Base-by-base conservation (phyloP, 345 rosid genomes). In the Acer campestre region DNA sequence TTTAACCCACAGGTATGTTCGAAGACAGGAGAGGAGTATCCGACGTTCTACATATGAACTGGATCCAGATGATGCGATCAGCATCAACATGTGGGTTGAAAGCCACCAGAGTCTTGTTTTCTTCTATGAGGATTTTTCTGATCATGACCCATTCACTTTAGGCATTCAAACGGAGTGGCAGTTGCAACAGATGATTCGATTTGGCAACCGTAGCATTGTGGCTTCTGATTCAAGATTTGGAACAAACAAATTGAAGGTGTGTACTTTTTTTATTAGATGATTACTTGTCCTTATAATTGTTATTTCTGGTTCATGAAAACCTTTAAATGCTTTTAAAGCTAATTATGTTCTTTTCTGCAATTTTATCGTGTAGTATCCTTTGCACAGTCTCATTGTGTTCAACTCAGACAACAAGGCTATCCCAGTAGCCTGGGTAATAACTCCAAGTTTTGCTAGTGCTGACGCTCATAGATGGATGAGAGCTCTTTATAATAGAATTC, bases 91-190 rank as follows among this genome's bases (percentile, higher is more conserved):
- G 92, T 92, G 99, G 99, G 95, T 91, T 79, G 98, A 96, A 76
- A 88, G 83, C 83, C 97, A 94, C 87, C 98, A 86, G 79, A 88
- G 78, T 72, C 80, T 82, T 62, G 91, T 92, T 55, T 96, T 94
- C 88, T 94, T 90, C 80, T 92, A 83, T 55, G 87, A 94, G 77
- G 92, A 87, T 61, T 88, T 91, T 83, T 89, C 97, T 78, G 91
- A 92, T 49, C 83, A 90, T n/a, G 91, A 77, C 46, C 95, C 98
- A 67, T 94, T 94, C 78, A 78, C 84, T 35, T 84, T 94, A 87
- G 98, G 99, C 55, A 88, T 96, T 58, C 99, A 96, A 77, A 93
- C 97, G 18, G 98, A 96, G 82, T 96, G 98, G 99, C 99, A 96
- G 83, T 82, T 96, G 88, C 99, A 94, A 78, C 99, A 96, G 84